Evolutionary conservation across 169 alveolate species (phyloP), one percentile per base, ranked within the genome.

Genomic region (Eimeria brunetti): DNA sequence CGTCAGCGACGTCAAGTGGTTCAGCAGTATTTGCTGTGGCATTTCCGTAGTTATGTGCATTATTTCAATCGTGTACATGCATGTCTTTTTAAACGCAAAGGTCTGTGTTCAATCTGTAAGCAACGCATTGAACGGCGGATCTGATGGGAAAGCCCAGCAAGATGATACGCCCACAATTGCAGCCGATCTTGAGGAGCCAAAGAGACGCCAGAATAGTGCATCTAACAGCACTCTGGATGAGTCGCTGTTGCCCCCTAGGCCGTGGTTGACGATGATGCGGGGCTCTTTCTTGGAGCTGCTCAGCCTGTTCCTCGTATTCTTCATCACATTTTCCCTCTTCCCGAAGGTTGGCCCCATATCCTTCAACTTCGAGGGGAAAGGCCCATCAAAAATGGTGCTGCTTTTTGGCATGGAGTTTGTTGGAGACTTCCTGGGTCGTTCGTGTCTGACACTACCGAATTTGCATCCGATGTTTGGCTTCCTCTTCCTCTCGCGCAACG

Each of bases 351-450:
- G 95, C 38, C 95, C 95, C 46, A 49, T 60, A 4, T 81, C 78
- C n/a, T 80, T 60, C 85, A 91, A 91, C 51, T 91, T 71, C 51
- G 78, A 62, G n/a, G 91, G 88, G 30, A 38, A 44, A 33, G 49
- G 46, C 12, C 91, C 95, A 20, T 46, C 76, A 16, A 67, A 76
- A 33, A 60, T 91, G 71, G 84, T 91, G 51, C 58, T 91, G 53
- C 85, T 80, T 16, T 76, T 76, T 30, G 95, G 91, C 22, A 84
- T 91, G 91, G 58, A 62, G 24, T 53, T 75, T 30, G n/a, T 76
- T 41, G 91, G 95, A 36, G 95, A 91, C 51, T 56, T 91, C 75
- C 64, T 80, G 1, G 95, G 95, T 9, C 95, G 95, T 0, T 91
- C 75, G 58, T 67, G 76, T 20, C 86, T 84, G 5, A 69, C 44